Evolutionary conservation across 768 basidiomycete genomes (phyloP).

Genomic region (Leucocoprinus birnbaumii): DNA sequence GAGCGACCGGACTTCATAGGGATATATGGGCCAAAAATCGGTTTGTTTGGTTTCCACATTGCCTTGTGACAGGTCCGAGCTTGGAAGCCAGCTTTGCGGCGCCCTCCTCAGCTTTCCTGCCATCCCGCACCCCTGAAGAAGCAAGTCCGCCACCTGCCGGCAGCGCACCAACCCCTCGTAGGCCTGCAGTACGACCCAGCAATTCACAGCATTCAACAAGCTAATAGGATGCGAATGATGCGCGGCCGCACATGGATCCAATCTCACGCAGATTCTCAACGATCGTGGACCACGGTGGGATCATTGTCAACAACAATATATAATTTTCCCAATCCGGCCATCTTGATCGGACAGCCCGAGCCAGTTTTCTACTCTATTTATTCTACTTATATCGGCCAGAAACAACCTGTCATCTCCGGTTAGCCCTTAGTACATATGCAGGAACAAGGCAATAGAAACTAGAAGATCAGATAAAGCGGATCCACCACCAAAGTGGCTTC

Average conservation of each 20-base stretch:
- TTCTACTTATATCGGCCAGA: too few relatives aligned
- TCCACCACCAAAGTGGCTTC: constrained; percentile 41
- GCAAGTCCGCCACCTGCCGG: neutral
- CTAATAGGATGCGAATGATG: neutral
- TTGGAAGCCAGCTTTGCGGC: constrained; percentile 1
- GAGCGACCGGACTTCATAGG: neutral
- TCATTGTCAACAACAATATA: too few relatives aligned
- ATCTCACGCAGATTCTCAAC: too few relatives aligned
- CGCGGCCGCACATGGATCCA: too few relatives aligned
- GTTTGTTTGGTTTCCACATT: constrained; percentile 13
- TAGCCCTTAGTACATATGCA: neutral
- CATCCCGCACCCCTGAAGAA: neutral
- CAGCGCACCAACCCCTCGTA: neutral
- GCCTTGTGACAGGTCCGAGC: constrained; percentile 12
- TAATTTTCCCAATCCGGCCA: too few relatives aligned
- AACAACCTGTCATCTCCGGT: constrained; percentile 8
- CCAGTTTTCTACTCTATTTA: too few relatives aligned
- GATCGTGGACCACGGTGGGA: too few relatives aligned
- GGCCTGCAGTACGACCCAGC: too few relatives aligned
- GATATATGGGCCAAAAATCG: constrained; percentile 6
- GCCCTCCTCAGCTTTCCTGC: constrained; percentile 1
- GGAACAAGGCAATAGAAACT: constrained; percentile 8
- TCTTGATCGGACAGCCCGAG: too few relatives aligned
- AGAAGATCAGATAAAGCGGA: constrained; percentile 41
- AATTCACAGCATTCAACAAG: neutral